Evolutionary conservation across 179 eudicot species (phyloP).

Genomic region (Patellifolia procumbens): DNA sequence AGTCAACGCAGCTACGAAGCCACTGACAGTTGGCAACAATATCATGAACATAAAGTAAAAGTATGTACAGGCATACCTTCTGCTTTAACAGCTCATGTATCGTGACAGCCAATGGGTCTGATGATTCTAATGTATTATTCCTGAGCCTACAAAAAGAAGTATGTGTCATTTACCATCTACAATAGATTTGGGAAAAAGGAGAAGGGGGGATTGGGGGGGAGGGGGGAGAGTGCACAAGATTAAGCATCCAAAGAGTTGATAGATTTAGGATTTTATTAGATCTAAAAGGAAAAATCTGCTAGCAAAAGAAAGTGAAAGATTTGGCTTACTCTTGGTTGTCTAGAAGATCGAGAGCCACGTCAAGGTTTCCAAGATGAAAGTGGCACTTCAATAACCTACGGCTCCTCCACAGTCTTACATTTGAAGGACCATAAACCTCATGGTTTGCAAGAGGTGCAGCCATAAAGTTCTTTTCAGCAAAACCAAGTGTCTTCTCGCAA

Average conservation of each 20-base stretch:
- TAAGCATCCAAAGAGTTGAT: constrained; percentile 12
- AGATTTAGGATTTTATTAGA: constrained; percentile 1
- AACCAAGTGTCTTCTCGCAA: constrained; percentile 67
- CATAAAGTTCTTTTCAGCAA: constrained; percentile 62
- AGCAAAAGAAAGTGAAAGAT: constrained; percentile 8
- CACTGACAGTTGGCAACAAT: neutral
- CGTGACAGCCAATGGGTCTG: constrained; percentile 54
- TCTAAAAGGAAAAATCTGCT: constrained; percentile 9
- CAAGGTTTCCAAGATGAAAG: constrained; percentile 81
- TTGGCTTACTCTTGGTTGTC: constrained; percentile 55
- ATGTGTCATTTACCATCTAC: constrained; percentile 9
- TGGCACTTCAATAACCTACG: constrained; percentile 58
- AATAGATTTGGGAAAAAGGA: neutral
- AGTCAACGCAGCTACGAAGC: neutral
- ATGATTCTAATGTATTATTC: constrained; percentile 39
- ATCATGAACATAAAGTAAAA: neutral
- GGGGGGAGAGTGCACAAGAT: neutral
- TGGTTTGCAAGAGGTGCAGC: constrained; percentile 10
- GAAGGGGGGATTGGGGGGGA: neutral
- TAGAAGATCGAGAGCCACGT: constrained; percentile 70
- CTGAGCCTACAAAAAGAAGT: constrained; percentile 32
- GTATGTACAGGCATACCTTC: constrained; percentile 51
- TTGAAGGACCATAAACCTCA: constrained; percentile 30
- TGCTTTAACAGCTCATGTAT: constrained; percentile 62
- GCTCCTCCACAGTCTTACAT: constrained; percentile 66